Conservation (phyloP, 2,329 filamentous ascomycete genomes). For the Geosmithia morbida region DNA sequence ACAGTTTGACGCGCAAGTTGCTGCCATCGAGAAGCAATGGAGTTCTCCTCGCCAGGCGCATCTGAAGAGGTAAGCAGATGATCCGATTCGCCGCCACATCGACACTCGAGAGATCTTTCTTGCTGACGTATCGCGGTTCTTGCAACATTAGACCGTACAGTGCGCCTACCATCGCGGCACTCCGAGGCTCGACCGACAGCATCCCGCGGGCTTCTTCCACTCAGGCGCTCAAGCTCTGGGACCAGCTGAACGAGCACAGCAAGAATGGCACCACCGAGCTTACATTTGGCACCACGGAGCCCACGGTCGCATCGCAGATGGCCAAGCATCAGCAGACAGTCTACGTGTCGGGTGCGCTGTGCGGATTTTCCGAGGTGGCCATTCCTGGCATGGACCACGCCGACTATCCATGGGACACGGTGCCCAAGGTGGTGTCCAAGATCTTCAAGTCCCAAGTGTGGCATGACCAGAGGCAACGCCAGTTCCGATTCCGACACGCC, state of each 20-base stretch:
- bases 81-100: too few species aligned
- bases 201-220: slow-evolving; percentile 9
- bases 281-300: slow-evolving; percentile 22
- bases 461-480: slow-evolving; percentile 23
- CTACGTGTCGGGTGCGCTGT: slow-evolving; percentile 24
- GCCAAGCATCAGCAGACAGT: slow-evolving; percentile 20
- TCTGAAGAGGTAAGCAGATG: slow-evolving; percentile 8
- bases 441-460: slow-evolving; percentile 23
- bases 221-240: slow-evolving; percentile 21
- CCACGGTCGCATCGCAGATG: slow-evolving; percentile 18
- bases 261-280: slow-evolving; percentile 17
- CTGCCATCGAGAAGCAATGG: slow-evolving; percentile 19
- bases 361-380: slow-evolving; percentile 19
- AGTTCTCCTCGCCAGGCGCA: slow-evolving; percentile 11
- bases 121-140: neutral
- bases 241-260: slow-evolving; percentile 16
- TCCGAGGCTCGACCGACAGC: slow-evolving; percentile 13
- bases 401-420: slow-evolving; percentile 26
- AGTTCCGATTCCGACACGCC: slow-evolving; percentile 17
- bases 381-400: slow-evolving; percentile 23
- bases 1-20: slow-evolving; percentile 15
- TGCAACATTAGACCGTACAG: slow-evolving; percentile 11
- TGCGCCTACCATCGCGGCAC: slow-evolving; percentile 16
- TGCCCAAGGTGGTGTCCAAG: slow-evolving; percentile 22
- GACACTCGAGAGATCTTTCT: neutral